phyloP scores from a whole-genome alignment of 495 filamentous ascomycete genomes.

The Penicillium canescens region DNA sequence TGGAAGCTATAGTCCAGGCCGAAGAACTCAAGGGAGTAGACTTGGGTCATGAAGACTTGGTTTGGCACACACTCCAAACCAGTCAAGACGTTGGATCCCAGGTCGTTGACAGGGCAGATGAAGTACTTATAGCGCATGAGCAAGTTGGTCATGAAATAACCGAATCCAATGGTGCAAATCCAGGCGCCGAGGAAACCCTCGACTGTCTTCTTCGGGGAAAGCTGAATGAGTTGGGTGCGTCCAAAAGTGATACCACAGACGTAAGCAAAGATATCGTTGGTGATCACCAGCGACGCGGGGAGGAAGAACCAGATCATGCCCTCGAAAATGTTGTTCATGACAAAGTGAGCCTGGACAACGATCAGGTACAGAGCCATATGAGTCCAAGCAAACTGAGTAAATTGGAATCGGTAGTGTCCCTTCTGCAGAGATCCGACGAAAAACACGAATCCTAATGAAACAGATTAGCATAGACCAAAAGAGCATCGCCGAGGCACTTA shows the following conservation, averaged over 20 bases:
- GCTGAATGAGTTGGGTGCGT: slow-evolving; percentile 93
- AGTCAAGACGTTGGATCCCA: slow-evolving; percentile 88
- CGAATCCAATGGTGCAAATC: slow-evolving; percentile 90
- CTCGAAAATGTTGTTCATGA: slow-evolving; percentile 99
- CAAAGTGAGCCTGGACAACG: slow-evolving; percentile 96
- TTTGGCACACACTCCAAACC: slow-evolving; percentile 93
- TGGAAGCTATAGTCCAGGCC: slow-evolving; percentile 59
- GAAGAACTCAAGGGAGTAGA: slow-evolving; percentile 70
- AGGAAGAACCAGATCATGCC: slow-evolving; percentile 99
- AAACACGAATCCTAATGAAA: slow-evolving; percentile 83
- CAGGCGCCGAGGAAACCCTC: slow-evolving; percentile 98
- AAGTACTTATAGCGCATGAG: slow-evolving; percentile 96
- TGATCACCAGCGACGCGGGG: slow-evolving; percentile 91
- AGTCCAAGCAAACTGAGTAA: slow-evolving; percentile 98
- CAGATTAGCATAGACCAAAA: slow-evolving; percentile 10
- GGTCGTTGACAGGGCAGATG: slow-evolving; percentile 95
- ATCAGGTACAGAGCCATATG: slow-evolving; percentile 99
- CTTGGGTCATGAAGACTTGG: slow-evolving; percentile 81
- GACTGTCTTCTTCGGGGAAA: slow-evolving; percentile 99
- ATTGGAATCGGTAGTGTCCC: slow-evolving; percentile 96
- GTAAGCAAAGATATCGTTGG: slow-evolving; percentile 98
- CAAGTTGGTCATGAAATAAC: slow-evolving; percentile 77
- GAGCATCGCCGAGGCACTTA: slow-evolving; percentile 40
- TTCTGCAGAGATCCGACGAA: slow-evolving; percentile 96
- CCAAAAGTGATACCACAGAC: slow-evolving; percentile 97